A percentile compares a stretch with the other conserved stretches of the same genome.
These are phyloP conservation scores for Aegilops speltoides DNA, from an alignment of 176 grass and related monocot genomes.

Conservation along the genomic window DNA sequence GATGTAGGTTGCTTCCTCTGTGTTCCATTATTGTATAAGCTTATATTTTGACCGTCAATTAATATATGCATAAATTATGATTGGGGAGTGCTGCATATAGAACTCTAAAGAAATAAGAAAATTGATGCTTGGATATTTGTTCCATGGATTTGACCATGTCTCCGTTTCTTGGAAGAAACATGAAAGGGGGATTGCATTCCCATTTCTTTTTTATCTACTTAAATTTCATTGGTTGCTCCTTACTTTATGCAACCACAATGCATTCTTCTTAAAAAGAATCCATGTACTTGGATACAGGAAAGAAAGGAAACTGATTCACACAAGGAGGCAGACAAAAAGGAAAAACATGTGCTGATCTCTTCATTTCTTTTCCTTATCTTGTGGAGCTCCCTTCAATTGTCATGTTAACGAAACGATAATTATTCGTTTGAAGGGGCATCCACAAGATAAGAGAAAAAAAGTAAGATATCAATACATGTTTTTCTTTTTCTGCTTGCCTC, in stretches of 20 bases:
- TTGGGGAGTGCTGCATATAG: no score
- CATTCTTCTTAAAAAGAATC: constrained; percentile 19
- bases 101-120: not conserved
- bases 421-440: no score
- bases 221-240: not conserved
- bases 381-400: no score
- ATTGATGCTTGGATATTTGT: not conserved
- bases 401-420: no score
- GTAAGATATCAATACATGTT: not conserved
- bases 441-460: no score
- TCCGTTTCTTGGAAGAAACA: not conserved
- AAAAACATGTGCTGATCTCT: not conserved
- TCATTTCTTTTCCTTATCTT: no score
- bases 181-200: not conserved
- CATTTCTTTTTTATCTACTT: not conserved
- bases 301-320: constrained; percentile 29
- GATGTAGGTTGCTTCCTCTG: constrained; percentile 4
- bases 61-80: not conserved
- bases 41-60: constrained; percentile 20
- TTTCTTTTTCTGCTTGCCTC: constrained; percentile 26
- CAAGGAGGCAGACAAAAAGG: constrained; percentile 27
- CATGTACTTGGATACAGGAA: constrained; percentile 32
- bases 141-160: not conserved
- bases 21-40: not conserved
- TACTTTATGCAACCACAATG: not conserved